These are phyloP conservation scores for Pedinophyceae sp. DNA, from an alignment of 139 green algal genomes.

Conservation along the genomic window DNA sequence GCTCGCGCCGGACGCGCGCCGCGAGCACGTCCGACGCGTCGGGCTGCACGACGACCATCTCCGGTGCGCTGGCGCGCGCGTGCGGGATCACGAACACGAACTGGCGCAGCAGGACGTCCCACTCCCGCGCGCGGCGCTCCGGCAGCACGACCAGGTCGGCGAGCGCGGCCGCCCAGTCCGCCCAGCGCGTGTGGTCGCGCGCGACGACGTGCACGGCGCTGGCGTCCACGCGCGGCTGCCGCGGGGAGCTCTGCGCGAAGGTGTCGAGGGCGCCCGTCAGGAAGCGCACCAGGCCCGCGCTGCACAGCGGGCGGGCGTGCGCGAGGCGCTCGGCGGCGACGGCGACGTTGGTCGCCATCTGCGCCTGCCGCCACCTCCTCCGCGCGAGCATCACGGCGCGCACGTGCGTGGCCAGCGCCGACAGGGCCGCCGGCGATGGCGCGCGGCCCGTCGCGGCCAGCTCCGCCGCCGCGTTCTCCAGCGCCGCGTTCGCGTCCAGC, in stretches of 20 bases:
- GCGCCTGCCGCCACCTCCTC: too few species aligned
- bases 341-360: too few species aligned
- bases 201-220: not conserved
- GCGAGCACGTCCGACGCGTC: constrained; percentile 15
- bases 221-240: not conserved
- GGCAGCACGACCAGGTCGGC: constrained; percentile 15
- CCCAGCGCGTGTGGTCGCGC: not conserved
- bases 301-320: not conserved
- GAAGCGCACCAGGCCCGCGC: too few species aligned
- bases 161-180: constrained; percentile 4
- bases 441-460: too few species aligned
- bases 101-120: constrained; percentile 33
- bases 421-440: too few species aligned
- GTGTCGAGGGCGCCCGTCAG: too few species aligned
- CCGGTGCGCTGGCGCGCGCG: constrained; percentile 35
- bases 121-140: constrained; percentile 11
- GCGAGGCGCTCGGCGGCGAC: too few species aligned
- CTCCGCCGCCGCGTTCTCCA: not conserved
- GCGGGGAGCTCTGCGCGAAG: too few species aligned
- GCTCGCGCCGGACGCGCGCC: not conserved
- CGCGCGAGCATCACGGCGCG: too few species aligned
- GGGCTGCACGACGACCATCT: constrained; percentile 30
- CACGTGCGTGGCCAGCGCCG: too few species aligned
- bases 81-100: constrained; percentile 75
- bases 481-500: not conserved